Evolutionary conservation across 805 yeast species (phyloP).

Genomic region (Wickerhamomyces bovis): DNA sequence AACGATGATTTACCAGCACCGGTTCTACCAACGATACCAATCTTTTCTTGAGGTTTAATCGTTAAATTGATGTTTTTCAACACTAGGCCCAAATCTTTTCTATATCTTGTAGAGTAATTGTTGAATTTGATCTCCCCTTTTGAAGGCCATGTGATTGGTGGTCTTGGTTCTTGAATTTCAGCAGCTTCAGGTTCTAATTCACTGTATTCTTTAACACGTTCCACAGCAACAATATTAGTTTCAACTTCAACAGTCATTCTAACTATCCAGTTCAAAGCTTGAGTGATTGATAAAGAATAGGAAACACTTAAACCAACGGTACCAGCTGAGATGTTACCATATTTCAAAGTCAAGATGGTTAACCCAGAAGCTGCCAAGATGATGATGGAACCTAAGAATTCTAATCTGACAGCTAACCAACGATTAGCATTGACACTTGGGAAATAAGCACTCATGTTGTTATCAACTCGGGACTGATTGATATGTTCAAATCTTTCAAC

Average conservation of each 20-base stretch:
- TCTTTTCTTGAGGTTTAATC: constrained; percentile 70
- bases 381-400: constrained; percentile 83
- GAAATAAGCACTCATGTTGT: constrained; percentile 86
- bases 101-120: constrained; percentile 77
- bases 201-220: constrained; percentile 86
- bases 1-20: constrained; percentile 94
- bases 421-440: constrained; percentile 91
- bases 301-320: constrained; percentile 90
- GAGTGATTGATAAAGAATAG: constrained; percentile 90
- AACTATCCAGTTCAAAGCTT: constrained; percentile 93
- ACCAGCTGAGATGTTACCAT: constrained; percentile 79
- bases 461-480: constrained; percentile 69
- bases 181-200: constrained; percentile 83
- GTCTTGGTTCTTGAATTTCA: constrained; percentile 57
- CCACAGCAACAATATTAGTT: constrained; percentile 94
- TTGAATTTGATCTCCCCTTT: constrained; percentile 61
- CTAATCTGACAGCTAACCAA: constrained; percentile 95
- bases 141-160: constrained; percentile 68
- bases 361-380: constrained; percentile 83
- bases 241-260: constrained; percentile 99
- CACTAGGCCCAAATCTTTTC: constrained; percentile 75
- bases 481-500: constrained; percentile 54
- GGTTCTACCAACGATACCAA: constrained; percentile 95
- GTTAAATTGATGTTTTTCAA: constrained; percentile 59
- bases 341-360: constrained; percentile 51